A percentile compares a stretch with the other conserved stretches of the same genome.
Evolutionary conservation across 179 eudicot genomes (phyloP).

Genomic region (Pouteria campechiana): DNA sequence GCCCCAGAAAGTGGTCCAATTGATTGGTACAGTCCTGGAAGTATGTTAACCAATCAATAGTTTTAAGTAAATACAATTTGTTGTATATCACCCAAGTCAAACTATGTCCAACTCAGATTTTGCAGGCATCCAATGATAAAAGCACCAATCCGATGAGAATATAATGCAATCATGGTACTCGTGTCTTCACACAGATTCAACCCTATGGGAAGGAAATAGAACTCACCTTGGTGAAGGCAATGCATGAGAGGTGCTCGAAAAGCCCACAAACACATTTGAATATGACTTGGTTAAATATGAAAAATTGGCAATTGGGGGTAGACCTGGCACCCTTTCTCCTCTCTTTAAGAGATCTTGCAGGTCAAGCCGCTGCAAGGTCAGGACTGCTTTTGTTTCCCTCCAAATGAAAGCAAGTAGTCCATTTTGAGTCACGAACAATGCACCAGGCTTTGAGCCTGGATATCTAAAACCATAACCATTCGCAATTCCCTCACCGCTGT

Average conservation of each 20-base stretch:
- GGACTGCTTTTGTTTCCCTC: slow-evolving; percentile 61
- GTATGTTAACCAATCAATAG: too few species aligned
- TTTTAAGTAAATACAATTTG: too few species aligned
- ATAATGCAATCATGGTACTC: too few species aligned
- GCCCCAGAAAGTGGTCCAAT: too few species aligned
- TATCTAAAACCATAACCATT: slow-evolving; percentile 85
- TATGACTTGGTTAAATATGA: slow-evolving; percentile 73
- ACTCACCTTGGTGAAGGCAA: slow-evolving; percentile 44
- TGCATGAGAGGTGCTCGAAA: slow-evolving; percentile 32
- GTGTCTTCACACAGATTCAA: too few species aligned
- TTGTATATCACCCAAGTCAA: too few species aligned
- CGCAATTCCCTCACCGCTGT: slow-evolving; percentile 67
- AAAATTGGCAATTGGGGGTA: slow-evolving; percentile 64
- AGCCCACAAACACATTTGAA: slow-evolving; percentile 70
- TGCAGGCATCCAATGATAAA: too few species aligned
- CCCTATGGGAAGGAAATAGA: slow-evolving; percentile 1
- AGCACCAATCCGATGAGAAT: too few species aligned
- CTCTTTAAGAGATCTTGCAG: slow-evolving; percentile 57
- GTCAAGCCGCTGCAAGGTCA: slow-evolving; percentile 62
- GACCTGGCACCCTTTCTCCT: slow-evolving; percentile 57
- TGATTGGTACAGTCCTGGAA: too few species aligned
- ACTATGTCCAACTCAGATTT: too few species aligned
- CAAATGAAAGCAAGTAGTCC: slow-evolving; percentile 61
- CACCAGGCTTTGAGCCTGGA: slow-evolving; percentile 79
- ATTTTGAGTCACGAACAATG: slow-evolving; percentile 45